These are phyloP conservation scores for Phytophthora multivora DNA, from an alignment of 352 stramenopile species.

Conservation along the genomic window DNA sequence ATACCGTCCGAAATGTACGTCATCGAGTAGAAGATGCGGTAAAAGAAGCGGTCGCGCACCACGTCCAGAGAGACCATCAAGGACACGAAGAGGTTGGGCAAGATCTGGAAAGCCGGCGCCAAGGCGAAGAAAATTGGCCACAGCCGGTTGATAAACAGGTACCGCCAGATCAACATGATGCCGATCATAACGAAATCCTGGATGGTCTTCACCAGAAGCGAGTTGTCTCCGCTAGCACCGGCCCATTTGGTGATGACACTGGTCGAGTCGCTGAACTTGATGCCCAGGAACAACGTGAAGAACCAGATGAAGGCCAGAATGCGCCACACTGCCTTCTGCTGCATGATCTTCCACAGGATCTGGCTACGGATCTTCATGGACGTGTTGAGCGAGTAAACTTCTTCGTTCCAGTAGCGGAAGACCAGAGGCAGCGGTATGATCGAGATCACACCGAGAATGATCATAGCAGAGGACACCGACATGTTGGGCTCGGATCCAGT, in stretches of 20 bases:
- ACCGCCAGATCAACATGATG: conserved; percentile 59
- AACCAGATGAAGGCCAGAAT: conserved; percentile 69
- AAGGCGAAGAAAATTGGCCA: conserved; percentile 66
- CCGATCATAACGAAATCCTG: conserved; percentile 61
- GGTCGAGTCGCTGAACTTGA: conserved; percentile 59
- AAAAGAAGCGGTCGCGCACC: conserved; percentile 60
- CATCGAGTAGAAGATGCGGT: conserved; percentile 54
- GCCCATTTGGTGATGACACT: conserved; percentile 49
- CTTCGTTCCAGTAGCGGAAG: conserved; percentile 65
- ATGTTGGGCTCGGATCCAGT: conserved; percentile 41
- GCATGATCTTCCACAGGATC: conserved; percentile 79
- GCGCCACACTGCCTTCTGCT: conserved; percentile 76
- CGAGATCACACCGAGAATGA: conserved; percentile 60
- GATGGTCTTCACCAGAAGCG: conserved; percentile 47
- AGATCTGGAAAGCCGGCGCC: conserved; percentile 51
- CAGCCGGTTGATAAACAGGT: conserved; percentile 59
- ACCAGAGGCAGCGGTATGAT: conserved; percentile 56
- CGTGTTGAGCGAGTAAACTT: conserved; percentile 64
- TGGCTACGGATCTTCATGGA: conserved; percentile 64
- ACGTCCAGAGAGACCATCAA: conserved; percentile 49
- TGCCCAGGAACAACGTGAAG: conserved; percentile 61
- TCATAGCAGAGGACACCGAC: conserved; percentile 45
- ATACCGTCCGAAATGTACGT: conserved; percentile 62
- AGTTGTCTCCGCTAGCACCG: conserved; percentile 46
- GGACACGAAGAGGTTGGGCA: conserved; percentile 54